Evolutionary conservation across 106 monocot species (phyloP), one percentile per base, ranked within the genome.

Genomic region (Ottelia alismoides): DNA sequence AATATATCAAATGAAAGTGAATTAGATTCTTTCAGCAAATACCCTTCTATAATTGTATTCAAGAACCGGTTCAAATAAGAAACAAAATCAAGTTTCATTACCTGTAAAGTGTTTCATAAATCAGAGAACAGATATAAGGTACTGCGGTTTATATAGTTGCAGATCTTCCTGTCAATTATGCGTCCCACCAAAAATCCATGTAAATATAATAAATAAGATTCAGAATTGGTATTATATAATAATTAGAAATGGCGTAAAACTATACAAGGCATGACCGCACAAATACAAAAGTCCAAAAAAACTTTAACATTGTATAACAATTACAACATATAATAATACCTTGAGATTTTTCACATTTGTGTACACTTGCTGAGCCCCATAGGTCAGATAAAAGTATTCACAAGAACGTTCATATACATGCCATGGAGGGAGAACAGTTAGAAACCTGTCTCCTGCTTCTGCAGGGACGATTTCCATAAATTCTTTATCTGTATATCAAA

Each of bases 391-490:
- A 57, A 85, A 88, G 70, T 96, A 96, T 56, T 88, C 94, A 64
- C 31, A 2, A 57, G 88, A 71, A 57, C 94, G 88, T 57, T 96
- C 88, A 75, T 96, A 96, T 18, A 80, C 81, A 88, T 96, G 94
- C 94, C 94, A 96, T 52, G 94, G 61, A 61, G 94, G 94, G 65
- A 96, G 81, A 64, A 96, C 78, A 72, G 88, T 96, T 46, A 96
- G 46, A 52, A 96, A 88, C 32, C 76, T 73, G 49, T 96, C 94
- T 57, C 88, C 88, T 49, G 78, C 50, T 67, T 63, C 62, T 48
- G 81, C 76, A 62, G 88, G 94, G 43, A 96, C 78, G 66, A 74
- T 27, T 96, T 81, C 88, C 84, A 76, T 58, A 96, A 56, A 62
- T 88, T 96, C 60, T 69, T 76, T 69, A 96, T 69, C 88, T 88